Conservation (phyloP, 306 rosid genomes). For the Heteromeles arbutifolia region DNA sequence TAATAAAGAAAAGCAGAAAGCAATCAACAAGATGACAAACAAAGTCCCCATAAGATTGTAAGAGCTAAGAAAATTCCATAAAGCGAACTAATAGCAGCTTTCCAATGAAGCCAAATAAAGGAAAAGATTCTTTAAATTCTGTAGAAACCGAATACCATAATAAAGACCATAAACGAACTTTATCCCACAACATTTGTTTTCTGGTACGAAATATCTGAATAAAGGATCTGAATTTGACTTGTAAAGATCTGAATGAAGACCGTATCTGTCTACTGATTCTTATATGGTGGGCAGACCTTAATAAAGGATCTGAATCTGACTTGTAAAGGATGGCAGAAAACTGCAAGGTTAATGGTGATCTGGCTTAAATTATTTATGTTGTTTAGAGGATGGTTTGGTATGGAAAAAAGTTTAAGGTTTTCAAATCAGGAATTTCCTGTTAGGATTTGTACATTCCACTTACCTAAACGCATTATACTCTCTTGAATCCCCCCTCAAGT, state of each 20-base stretch:
- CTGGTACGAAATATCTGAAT: not conserved
- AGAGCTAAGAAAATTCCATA: no score
- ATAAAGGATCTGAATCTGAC: not conserved
- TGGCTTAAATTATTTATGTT: not conserved
- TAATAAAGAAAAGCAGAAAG: no score
- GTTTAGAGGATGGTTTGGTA: not conserved
- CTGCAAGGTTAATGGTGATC: not conserved
- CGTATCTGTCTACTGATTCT: not conserved
- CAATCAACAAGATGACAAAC: no score
- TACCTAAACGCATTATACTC: no score
- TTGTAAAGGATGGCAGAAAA: not conserved
- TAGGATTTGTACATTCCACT: no score
- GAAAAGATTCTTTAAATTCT: no score
- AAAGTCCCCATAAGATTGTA: no score
- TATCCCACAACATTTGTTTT: not conserved
- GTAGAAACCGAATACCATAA: no score
- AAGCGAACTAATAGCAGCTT: no score
- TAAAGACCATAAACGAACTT: no score
- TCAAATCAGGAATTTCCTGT: not conserved
- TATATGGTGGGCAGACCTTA: not conserved
- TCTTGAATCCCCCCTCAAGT: no score
- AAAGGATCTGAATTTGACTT: not conserved
- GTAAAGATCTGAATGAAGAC: not conserved
- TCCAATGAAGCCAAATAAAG: no score
- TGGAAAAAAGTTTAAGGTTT: not conserved